Base-by-base conservation (phyloP, 768 basidiomycete species). In the Suillus plorans region DNA sequence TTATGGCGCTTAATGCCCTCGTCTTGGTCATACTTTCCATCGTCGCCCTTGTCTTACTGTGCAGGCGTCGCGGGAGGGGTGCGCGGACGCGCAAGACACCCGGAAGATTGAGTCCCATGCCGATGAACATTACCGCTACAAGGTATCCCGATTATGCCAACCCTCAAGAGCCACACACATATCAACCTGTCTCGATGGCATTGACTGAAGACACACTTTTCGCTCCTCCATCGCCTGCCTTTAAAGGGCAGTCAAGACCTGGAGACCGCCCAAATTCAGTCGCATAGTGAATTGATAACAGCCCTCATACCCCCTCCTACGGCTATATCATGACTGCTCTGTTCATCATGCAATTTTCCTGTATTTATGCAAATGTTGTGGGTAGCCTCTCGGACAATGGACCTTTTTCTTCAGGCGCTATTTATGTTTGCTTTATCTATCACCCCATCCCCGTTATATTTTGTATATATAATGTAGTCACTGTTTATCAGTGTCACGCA, bases 1-100 rank as follows among this genome's bases (percentile, higher is more conserved):
- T 94, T 64, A 85, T 93, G 71, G 92, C 87, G 42, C 80, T 94
- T 69, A 95, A 95, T 70, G 89, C 91, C 7, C 76, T 92, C 34
- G 81, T 91, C 62, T 75, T 94, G 64, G 73, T 91, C 62, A 76
- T 82, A 36, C 81, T 92, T 63, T 74, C 80, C 66, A 73, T 86
- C 42, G 80, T 82, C 8, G 90, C 85, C 68, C 74, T 85, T 60
- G 70, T 86, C 58, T 79, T 82, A 47, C 78, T 87, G 69, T 87
- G 82, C 77, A 85, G 82, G 70, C 81, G 83, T 73, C 73, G 76
- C 64, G 74, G 80, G 62, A 78, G 74, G 66, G 77, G 73, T 34
- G 65, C 69, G 28, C 77, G 80, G 52, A 64, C 68, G 36, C 77
- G 80, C 56, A 80, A 71, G 69, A 72, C 55, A 9, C 78, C 75